phyloP scores from a whole-genome alignment of 148 eudicot species.

The Euryodendron excelsum region DNA sequence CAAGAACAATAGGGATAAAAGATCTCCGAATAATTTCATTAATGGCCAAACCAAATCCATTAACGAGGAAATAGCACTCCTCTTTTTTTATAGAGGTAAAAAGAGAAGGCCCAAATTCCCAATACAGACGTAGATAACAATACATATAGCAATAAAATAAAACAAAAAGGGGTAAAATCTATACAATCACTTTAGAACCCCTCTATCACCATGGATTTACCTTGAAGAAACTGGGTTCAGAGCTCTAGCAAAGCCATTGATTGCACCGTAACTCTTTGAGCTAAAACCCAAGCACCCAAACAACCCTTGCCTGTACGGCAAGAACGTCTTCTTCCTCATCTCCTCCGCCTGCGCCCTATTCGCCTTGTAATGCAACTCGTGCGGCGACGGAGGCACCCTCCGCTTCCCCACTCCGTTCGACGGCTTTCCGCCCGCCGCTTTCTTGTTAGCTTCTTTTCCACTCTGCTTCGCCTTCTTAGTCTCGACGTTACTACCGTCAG shows the following conservation, averaged over 20 bases:
- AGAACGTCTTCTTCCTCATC: constrained; percentile 86
- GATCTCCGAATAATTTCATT: neutral
- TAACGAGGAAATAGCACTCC: neutral
- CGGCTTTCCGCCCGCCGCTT: constrained; percentile 11
- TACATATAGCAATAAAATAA: neutral
- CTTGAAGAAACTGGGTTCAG: constrained; percentile 85
- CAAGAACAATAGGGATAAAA: neutral
- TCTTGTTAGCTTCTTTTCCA: neutral
- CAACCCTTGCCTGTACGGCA: constrained; percentile 92
- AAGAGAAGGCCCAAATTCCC: neutral
- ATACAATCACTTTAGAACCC: neutral
- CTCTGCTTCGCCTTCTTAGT: constrained; percentile 13
- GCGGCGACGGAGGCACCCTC: constrained; percentile 52
- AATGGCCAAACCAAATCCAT: neutral
- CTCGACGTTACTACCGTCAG: constrained; percentile 7
- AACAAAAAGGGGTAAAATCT: neutral
- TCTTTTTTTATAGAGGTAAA: neutral
- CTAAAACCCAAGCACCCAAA: constrained; percentile 87
- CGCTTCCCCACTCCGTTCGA: constrained; percentile 49
- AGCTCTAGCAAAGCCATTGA: constrained; percentile 76
- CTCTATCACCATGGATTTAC: constrained; percentile 21
- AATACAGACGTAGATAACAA: neutral
- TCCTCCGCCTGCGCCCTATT: constrained; percentile 93
- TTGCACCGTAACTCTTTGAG: constrained; percentile 75
- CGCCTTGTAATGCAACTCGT: constrained; percentile 80